Evolutionary conservation across 257 asterid genomes (phyloP).

Genomic region (Primulina eburnea): DNA sequence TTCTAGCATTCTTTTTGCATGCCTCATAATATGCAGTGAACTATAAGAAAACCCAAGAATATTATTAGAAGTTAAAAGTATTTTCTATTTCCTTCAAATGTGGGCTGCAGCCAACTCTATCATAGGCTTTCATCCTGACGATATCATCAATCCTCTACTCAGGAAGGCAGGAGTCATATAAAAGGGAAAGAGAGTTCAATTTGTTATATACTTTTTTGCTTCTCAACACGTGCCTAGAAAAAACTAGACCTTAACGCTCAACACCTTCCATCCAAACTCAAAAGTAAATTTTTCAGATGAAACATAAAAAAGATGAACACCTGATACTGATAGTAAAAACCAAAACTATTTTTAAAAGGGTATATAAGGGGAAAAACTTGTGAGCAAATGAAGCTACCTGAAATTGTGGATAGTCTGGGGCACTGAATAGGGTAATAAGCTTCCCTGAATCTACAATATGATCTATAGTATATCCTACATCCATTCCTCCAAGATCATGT

Average conservation of each 20-base stretch:
- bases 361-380: slow-evolving; percentile 8
- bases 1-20: slow-evolving; percentile 1
- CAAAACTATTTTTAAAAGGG: neutral
- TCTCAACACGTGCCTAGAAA: neutral
- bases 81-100: neutral
- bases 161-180: slow-evolving; percentile 3
- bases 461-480: slow-evolving; percentile 81
- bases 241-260: neutral
- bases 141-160: neutral
- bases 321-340: neutral
- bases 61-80: neutral
- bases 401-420: slow-evolving; percentile 98
- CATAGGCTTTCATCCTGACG: neutral
- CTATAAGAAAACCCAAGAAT: neutral
- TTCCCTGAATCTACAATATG: slow-evolving; percentile 83
- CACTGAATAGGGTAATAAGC: slow-evolving; percentile 89
- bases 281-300: too few relatives aligned
- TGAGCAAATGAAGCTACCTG: slow-evolving; percentile 52
- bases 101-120: neutral
- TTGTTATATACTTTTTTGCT: slow-evolving; percentile 5
- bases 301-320: neutral
- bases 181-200: neutral
- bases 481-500: slow-evolving; percentile 71
- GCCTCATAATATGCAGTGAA: neutral
- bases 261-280: neutral